phyloP scores from a whole-genome alignment of 1,284 basidiomycete genomes.

The Clitocybe nebularis region DNA sequence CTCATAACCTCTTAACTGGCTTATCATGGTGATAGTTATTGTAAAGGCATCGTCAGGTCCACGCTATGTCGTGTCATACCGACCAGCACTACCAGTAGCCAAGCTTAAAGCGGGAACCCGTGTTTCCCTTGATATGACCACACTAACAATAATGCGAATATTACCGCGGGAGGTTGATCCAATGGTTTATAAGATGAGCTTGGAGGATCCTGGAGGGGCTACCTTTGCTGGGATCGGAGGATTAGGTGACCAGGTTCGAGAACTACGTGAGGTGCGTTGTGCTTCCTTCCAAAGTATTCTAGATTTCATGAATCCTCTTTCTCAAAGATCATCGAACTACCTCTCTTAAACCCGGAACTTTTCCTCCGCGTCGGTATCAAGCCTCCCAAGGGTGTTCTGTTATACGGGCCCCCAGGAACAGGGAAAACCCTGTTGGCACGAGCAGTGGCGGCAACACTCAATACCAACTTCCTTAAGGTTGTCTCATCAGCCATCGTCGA shows the following conservation, averaged over 20 bases:
- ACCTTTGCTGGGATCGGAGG: constrained; percentile 98
- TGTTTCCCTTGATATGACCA: constrained; percentile 99
- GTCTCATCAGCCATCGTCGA: constrained; percentile 99
- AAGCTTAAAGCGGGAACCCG: constrained; percentile 95
- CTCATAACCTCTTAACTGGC: constrained; percentile 7
- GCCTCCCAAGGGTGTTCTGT: constrained; percentile 90
- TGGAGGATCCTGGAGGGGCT: constrained; percentile 95
- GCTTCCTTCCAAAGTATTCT: neutral
- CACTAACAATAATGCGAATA: constrained; percentile 98
- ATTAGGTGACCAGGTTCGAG: constrained; percentile 92
- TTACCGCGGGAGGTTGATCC: constrained; percentile 98
- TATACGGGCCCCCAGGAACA: constrained; percentile 93
- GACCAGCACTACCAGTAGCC: constrained; percentile 85
- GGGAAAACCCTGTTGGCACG: constrained; percentile 95
- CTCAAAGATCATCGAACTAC: constrained; percentile 90
- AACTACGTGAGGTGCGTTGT: constrained; percentile 80
- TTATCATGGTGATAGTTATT: constrained; percentile 68
- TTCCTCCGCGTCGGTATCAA: constrained; percentile 95
- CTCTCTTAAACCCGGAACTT: constrained; percentile 92
- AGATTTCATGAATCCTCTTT: neutral
- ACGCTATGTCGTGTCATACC: constrained; percentile 98
- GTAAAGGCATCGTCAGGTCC: constrained; percentile 99
- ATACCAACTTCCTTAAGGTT: constrained; percentile 98
- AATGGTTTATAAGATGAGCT: constrained; percentile 98
- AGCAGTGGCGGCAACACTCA: constrained; percentile 93